Evolutionary conservation across 2,329 filamentous ascomycete genomes (phyloP), one percentile per base, ranked within the genome.

Genomic region (Sclerotinia nivalis): DNA sequence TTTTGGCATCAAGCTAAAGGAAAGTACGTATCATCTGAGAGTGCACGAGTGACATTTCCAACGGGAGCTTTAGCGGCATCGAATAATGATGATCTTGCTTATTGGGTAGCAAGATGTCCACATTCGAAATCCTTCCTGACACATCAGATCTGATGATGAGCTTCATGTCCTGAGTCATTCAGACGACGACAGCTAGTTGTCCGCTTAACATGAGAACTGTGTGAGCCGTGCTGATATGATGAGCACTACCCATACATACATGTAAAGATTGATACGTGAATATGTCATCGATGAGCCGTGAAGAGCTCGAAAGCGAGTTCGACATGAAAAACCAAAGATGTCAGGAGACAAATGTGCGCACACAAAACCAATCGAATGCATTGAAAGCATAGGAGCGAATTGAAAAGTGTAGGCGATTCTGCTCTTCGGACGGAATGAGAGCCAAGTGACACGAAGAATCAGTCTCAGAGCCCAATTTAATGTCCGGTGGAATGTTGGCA

Each of bases 371-470:
- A 20, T 62, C 66, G 73, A 74, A 69, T 50, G 65, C 69, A 77
- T 74, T 71, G 71, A 68, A 65, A 37, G 66, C 66, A 52, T 40
- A 69, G 58, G 47, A 62, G 45, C 47, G 59, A 69, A 69, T 52
- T 64, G 59, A 62, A 64, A 62, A 55, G 66, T 66, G 69, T 69
- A 73, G 73, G 71, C 68, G 68, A 45, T 67, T 61, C 78, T 75
- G 55, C 73, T 82, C 74, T 82, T 76, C 79, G 80, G 79, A 81
- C 77, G 76, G 79, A 81, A 82, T 81, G 80, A 81, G 80, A 82
- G 80, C 80, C 77, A 80, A 75, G 79, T 81, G 76, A 81, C 79
- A 80, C 74, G 68, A 75, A 73, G 69, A 73, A 58, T 50, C 72
- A 70, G 76, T 77, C 73, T 80, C 80, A 77, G 76, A 78, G 77